Evolutionary conservation across 192 early-diverging fungal species (phyloP), one percentile per base, ranked within the genome.

Genomic region (Rhizoclosmatium globosum): DNA sequence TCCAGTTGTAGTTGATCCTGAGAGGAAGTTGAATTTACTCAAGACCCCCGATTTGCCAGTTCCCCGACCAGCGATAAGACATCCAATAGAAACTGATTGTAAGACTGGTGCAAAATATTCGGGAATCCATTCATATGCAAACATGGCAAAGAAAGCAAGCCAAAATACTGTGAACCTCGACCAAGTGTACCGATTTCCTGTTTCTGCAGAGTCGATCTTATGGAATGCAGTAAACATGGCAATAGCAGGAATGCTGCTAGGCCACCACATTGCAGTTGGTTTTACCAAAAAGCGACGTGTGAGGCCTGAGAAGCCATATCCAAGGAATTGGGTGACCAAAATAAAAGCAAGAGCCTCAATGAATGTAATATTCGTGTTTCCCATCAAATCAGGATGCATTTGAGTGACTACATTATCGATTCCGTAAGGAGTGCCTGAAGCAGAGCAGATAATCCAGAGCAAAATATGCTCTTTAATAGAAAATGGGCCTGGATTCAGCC

Each of bases 221-320:
- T 80, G 79, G 43, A 80, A 57, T 19, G 71, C 61, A 41, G 23
- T 53, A 21, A 80, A 47, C 42, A 76, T 68, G 44, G 79, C 79
- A 21, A 80, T 53, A 1, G 50, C 90, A 53, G 93, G 47, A 45
- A 98, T 85, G 65, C 89, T 93, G 2, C 84, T 68, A 9, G 95
- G 95, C 94, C 94, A 98, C 57, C 94, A 86, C 95, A 97, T 96
- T 6, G 90, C 85, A 2, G 93, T 85, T n/a, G 95, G 95, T 46
- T 92, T 89, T 2, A 97, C 95, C 23, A 97, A 87, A 82, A 90
- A 94, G 38, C 89, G 86, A 46, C 94, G 90, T 70, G 84, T 87
- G 41, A 92, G 83, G 72, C 91, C 94, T 23, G 78, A 3, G 38
- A 79, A 74, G 41, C 91, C 89, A 61, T 88, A 91, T 45, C 90